Percentiles rank a stretch among this genome's conserved stretches.
phyloP scores from a whole-genome alignment of 345 rosid genomes.

The Ceriops decandra region DNA sequence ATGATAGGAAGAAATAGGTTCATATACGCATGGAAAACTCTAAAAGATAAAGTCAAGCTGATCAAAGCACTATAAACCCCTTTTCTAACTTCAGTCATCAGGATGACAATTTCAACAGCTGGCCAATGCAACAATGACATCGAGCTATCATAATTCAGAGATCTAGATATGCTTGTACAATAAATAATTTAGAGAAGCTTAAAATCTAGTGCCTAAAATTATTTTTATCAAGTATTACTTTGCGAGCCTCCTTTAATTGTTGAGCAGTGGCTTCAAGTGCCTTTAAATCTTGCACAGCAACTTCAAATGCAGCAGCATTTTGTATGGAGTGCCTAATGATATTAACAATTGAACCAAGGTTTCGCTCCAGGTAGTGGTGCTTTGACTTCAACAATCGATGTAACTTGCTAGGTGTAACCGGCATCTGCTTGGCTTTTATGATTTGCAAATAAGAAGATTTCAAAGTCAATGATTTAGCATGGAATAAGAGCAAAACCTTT shows the following conservation, averaged over 20 bases:
- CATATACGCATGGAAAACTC: too few relatives aligned
- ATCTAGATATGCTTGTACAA: too few relatives aligned
- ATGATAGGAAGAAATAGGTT: too few relatives aligned
- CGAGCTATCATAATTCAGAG: too few relatives aligned
- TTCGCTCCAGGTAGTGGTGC: constrained; percentile 64
- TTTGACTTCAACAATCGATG: constrained; percentile 54
- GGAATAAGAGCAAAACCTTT: neutral
- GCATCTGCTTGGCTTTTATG: constrained; percentile 78
- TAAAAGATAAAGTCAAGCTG: too few relatives aligned
- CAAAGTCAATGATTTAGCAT: constrained; percentile 2
- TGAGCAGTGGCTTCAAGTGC: constrained; percentile 62
- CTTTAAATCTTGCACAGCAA: constrained; percentile 49
- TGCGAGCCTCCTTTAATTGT: constrained; percentile 37
- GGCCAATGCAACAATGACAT: too few relatives aligned
- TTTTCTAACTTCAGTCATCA: too few relatives aligned
- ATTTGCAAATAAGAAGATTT: constrained; percentile 18
- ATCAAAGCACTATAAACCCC: too few relatives aligned
- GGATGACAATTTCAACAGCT: too few relatives aligned
- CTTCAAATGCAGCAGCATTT: constrained; percentile 65
- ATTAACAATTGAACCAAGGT: constrained; percentile 51
- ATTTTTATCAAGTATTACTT: constrained; percentile 37
- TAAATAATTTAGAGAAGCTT: too few relatives aligned
- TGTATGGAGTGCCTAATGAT: constrained; percentile 65
- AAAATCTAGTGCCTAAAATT: neutral
- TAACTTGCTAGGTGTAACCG: constrained; percentile 51